Percentiles rank a stretch among this genome's conserved stretches.
These are phyloP conservation scores for Neofusicoccum umdonicola DNA, from an alignment of 2,329 filamentous ascomycete genomes.

Conservation along the genomic window DNA sequence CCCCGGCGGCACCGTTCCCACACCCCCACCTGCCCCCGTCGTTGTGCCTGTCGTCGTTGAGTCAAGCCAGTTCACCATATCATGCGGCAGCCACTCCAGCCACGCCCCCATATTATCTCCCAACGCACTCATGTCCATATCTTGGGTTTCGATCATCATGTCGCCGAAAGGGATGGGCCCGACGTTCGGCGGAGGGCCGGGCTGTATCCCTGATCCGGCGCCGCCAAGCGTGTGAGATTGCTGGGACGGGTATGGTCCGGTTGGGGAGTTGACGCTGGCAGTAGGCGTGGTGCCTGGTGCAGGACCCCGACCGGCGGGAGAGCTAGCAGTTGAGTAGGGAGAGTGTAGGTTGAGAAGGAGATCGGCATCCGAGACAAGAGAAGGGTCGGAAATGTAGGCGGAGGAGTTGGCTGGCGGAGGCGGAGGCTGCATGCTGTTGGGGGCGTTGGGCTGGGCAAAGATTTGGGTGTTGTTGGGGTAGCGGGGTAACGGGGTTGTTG, in stretches of 20 bases:
- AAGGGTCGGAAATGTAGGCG: slow-evolving; percentile 26
- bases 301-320: slow-evolving; percentile 22
- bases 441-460: slow-evolving; percentile 24
- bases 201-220: slow-evolving; percentile 27
- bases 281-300: background rate
- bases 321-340: slow-evolving; percentile 36
- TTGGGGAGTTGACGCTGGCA: background rate
- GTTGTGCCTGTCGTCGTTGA: background rate
- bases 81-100: slow-evolving; percentile 66
- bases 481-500: slow-evolving; percentile 26
- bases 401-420: slow-evolving; percentile 23
- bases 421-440: slow-evolving; percentile 33
- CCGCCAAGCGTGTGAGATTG: background rate
- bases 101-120: slow-evolving; percentile 71
- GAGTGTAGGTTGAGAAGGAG: slow-evolving; percentile 52
- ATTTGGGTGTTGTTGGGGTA: slow-evolving; percentile 23
- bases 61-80: background rate
- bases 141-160: slow-evolving; percentile 74
- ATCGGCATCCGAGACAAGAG: slow-evolving; percentile 45
- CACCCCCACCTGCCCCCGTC: background rate
- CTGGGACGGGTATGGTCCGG: background rate
- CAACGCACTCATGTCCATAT: slow-evolving; percentile 70
- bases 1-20: background rate
- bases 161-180: slow-evolving; percentile 36
- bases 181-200: slow-evolving; percentile 17